Percentiles rank a stretch among this genome's conserved stretches.
phyloP scores from a whole-genome alignment of 148 eudicot species.

The Dysphania ambrosioides region DNA sequence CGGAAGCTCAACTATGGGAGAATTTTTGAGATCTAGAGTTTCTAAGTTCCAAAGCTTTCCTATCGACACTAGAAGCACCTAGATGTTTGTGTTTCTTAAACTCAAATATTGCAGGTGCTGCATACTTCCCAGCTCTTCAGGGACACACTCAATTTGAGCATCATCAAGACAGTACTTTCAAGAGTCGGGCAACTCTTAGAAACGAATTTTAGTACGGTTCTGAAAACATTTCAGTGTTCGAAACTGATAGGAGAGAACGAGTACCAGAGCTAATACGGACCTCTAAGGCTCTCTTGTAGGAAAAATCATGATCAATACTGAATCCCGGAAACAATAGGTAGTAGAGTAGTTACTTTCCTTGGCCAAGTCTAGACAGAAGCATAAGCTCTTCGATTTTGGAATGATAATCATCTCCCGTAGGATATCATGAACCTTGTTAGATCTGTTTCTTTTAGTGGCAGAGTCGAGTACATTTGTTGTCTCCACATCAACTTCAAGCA shows the following conservation, averaged over 20 bases:
- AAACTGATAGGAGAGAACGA: constrained; percentile 4
- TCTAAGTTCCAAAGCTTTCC: too few species aligned
- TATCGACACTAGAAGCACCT: too few species aligned
- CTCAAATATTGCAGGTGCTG: constrained; percentile 14
- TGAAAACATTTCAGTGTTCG: too few species aligned
- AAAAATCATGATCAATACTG: neutral
- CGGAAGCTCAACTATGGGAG: too few species aligned
- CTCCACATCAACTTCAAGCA: constrained; percentile 13
- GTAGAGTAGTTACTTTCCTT: neutral
- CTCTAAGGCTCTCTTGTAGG: neutral
- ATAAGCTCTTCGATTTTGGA: neutral
- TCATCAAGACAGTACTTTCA: constrained; percentile 16
- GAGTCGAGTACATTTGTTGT: too few species aligned
- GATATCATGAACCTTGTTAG: constrained; percentile 4
- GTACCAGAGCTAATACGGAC: neutral
- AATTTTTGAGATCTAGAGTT: too few species aligned
- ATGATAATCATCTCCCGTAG: constrained; percentile 11
- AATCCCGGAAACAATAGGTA: neutral
- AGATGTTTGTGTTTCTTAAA: too few species aligned
- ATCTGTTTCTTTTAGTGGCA: too few species aligned
- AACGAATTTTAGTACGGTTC: neutral
- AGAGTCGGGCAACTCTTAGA: neutral
- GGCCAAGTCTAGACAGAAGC: constrained; percentile 5
- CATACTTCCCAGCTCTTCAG: neutral
- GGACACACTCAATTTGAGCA: neutral